Percentiles rank a stretch among this genome's conserved stretches.
Evolutionary conservation across 306 rosid genomes (phyloP).

Genomic region (Lablab purpureus): DNA sequence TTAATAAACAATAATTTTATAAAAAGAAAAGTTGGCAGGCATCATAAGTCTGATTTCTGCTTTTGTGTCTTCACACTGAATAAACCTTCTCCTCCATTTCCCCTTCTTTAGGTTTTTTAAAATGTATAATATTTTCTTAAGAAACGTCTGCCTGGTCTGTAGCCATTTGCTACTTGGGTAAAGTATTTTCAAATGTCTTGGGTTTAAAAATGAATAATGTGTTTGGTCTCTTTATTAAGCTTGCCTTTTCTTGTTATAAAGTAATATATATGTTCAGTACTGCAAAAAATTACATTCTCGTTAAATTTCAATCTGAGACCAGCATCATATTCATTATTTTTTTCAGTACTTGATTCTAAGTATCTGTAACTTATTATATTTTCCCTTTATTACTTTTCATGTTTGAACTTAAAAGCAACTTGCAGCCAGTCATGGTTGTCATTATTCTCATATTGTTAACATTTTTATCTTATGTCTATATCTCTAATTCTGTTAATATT

Average conservation of each 20-base stretch:
- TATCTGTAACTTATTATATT: conserved; percentile 1
- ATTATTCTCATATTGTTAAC: conserved; percentile 16
- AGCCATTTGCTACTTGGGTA: not conserved
- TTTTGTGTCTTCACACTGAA: not conserved
- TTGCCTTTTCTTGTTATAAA: conserved; percentile 8
- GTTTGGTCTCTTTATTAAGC: conserved; percentile 32
- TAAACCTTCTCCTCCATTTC: not conserved
- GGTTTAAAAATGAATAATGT: conserved; percentile 8
- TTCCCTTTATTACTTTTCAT: not conserved
- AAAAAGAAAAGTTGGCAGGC: not conserved
- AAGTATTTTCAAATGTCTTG: conserved; percentile 17
- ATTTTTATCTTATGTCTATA: not conserved
- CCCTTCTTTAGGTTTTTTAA: not conserved
- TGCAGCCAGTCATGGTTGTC: not conserved
- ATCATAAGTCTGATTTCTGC: not conserved
- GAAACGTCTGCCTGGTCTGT: not conserved
- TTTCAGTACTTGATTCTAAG: conserved; percentile 12
- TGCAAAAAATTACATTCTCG: conserved; percentile 14
- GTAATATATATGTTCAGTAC: conserved; percentile 26
- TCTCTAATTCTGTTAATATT: conserved; percentile 37
- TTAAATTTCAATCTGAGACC: conserved; percentile 34
- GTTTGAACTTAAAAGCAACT: conserved; percentile 23
- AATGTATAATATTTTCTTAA: conserved; percentile 13
- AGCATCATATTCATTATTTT: conserved; percentile 17
- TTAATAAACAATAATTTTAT: not conserved